Percentiles rank a stretch among this genome's conserved stretches.
These are phyloP conservation scores for Xanthoconium separans DNA, from an alignment of 1,284 basidiomycete species.

Conservation along the genomic window DNA sequence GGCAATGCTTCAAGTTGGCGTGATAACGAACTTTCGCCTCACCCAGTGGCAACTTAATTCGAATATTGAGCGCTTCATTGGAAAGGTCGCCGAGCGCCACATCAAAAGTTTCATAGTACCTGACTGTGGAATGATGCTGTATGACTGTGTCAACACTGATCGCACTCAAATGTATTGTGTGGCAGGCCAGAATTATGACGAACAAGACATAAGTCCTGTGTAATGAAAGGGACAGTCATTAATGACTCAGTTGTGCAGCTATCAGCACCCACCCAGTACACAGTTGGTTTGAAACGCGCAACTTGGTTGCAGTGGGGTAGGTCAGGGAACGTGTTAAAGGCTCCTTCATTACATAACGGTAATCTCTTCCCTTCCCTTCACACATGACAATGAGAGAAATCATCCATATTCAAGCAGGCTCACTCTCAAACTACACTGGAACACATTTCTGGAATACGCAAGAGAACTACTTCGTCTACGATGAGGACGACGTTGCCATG, in stretches of 20 bases:
- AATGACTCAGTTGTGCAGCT: slow-evolving; percentile 2
- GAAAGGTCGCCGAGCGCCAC: background rate
- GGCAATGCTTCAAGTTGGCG: background rate
- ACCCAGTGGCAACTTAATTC: background rate
- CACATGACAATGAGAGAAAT: slow-evolving; percentile 65
- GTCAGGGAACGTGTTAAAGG: too few species aligned
- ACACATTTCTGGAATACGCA: slow-evolving; percentile 83
- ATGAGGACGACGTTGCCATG: slow-evolving; percentile 43
- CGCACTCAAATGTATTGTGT: background rate
- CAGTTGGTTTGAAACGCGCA: background rate
- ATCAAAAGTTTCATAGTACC: background rate
- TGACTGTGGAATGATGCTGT: background rate
- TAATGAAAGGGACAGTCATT: background rate
- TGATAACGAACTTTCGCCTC: background rate
- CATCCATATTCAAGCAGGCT: slow-evolving; percentile 72
- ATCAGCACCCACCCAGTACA: background rate
- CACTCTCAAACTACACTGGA: slow-evolving; percentile 63
- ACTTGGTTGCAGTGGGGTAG: background rate
- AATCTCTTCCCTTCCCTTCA: too few species aligned
- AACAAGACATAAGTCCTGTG: background rate
- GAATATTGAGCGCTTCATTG: background rate
- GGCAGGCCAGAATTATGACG: background rate
- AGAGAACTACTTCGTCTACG: slow-evolving; percentile 62
- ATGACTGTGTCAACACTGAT: too few species aligned
- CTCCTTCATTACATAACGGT: background rate